phyloP scores from a whole-genome alignment of 768 basidiomycete genomes.

The Termitomyces sp. region DNA sequence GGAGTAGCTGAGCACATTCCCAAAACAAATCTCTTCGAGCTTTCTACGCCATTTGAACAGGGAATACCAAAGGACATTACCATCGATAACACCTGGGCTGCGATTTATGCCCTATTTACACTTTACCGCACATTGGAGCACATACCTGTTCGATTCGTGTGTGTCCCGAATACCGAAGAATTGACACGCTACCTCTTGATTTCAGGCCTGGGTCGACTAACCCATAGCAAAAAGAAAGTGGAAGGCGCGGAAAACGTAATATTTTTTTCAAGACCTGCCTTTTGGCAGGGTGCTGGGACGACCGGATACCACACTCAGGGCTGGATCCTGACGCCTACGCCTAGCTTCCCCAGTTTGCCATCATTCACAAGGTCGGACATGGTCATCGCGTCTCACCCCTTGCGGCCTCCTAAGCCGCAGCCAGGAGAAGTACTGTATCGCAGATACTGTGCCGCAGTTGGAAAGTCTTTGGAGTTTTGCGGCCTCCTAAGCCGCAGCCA shows the following conservation, averaged over 20 bases:
- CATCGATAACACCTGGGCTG: slow-evolving; percentile 32
- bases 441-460: slow-evolving; percentile 25
- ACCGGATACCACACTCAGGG: slow-evolving; percentile 22
- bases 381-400: slow-evolving; percentile 46
- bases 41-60: slow-evolving; percentile 15
- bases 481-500: slow-evolving; percentile 38
- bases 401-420: slow-evolving; percentile 41
- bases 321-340: slow-evolving; percentile 21
- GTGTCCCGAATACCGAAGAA: slow-evolving; percentile 24
- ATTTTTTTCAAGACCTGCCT: slow-evolving; percentile 35
- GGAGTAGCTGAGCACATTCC: slow-evolving; percentile 23
- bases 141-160: slow-evolving; percentile 31
- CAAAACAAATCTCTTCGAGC: slow-evolving; percentile 19
- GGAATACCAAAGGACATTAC: slow-evolving; percentile 15
- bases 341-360: slow-evolving; percentile 29
- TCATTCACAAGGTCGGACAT: slow-evolving; percentile 39
- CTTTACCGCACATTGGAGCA: slow-evolving; percentile 31
- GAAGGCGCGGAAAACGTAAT: slow-evolving; percentile 18
- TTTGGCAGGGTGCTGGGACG: slow-evolving; percentile 48
- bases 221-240: slow-evolving; percentile 12
- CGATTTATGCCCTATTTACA: slow-evolving; percentile 35
- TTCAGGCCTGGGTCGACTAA: slow-evolving; percentile 28
- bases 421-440: slow-evolving; percentile 36
- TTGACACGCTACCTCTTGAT: slow-evolving; percentile 30
- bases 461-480: slow-evolving; percentile 29